These are phyloP conservation scores for Penicillium sp. DNA, from an alignment of 2,329 filamentous ascomycete genomes.

Conservation along the genomic window DNA sequence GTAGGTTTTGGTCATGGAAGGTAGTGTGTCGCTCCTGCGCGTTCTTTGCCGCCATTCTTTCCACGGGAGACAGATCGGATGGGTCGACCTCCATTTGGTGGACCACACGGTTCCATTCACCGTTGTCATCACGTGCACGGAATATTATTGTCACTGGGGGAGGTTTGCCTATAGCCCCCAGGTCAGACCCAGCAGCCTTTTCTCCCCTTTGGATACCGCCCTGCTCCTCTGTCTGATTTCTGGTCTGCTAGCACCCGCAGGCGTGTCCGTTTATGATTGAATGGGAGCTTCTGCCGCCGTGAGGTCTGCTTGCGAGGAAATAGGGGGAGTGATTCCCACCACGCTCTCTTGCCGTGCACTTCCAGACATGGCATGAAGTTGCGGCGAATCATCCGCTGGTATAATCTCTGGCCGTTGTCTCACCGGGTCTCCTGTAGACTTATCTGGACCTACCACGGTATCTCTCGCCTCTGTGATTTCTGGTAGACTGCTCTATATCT, in stretches of 20 bases:
- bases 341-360: too few species aligned
- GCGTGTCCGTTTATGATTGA: background rate
- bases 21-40: conserved; percentile 12
- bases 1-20: conserved; percentile 11
- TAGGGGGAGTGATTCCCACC: too few species aligned
- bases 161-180: background rate
- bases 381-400: too few species aligned
- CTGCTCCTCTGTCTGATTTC: background rate
- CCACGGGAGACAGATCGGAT: conserved; percentile 17
- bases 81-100: conserved; percentile 17
- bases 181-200: background rate
- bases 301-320: too few species aligned
- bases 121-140: background rate
- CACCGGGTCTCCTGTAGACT: too few species aligned
- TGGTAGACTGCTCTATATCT: too few species aligned
- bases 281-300: background rate
- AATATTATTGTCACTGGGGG: background rate
- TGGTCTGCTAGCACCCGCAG: background rate
- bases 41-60: conserved; percentile 18
- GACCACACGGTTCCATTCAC: conserved; percentile 15
- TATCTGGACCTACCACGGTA: too few species aligned
- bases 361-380: too few species aligned
- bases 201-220: background rate
- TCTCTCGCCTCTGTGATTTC: too few species aligned
- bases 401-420: too few species aligned